A percentile compares a stretch with the other conserved stretches of the same genome.
phyloP scores from a whole-genome alignment of 2,329 filamentous ascomycete species.

The Botrytis elliptica region DNA sequence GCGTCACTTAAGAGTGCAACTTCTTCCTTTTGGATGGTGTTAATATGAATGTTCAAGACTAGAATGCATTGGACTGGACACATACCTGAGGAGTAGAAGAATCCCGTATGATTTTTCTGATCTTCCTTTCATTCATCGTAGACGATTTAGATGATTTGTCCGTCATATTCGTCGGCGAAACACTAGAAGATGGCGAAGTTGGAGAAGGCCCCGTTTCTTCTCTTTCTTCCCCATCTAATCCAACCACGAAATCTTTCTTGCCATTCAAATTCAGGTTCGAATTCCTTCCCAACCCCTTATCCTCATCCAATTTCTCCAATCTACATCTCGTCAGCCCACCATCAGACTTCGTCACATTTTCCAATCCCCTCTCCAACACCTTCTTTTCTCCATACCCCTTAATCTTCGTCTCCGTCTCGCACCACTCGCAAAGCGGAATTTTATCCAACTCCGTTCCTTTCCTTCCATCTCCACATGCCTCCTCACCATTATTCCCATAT shows the following conservation, averaged over 20 bases:
- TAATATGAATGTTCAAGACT: neutral
- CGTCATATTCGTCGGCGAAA: neutral
- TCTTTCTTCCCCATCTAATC: conserved; percentile 23
- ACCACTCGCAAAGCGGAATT: conserved; percentile 52
- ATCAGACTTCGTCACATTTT: conserved; percentile 46
- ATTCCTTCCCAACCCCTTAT: conserved; percentile 9
- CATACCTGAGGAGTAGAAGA: conserved; percentile 21
- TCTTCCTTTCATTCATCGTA: conserved; percentile 21
- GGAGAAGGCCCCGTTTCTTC: neutral
- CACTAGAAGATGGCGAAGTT: neutral
- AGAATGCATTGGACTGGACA: too few relatives aligned
- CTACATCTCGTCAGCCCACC: conserved; percentile 48
- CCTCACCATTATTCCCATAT: neutral
- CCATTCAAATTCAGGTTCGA: neutral
- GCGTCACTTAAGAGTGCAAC: conserved; percentile 28
- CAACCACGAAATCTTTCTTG: conserved; percentile 1
- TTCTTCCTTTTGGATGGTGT: conserved; percentile 5
- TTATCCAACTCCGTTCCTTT: conserved; percentile 45
- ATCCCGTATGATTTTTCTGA: conserved; percentile 22
- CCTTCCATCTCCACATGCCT: conserved; percentile 15
- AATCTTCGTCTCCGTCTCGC: conserved; percentile 42
- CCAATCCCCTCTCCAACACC: conserved; percentile 45
- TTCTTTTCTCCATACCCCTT: conserved; percentile 34
- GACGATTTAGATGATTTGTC: conserved; percentile 12
- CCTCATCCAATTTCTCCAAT: conserved; percentile 43